phyloP scores from a whole-genome alignment of 2,329 filamentous ascomycete genomes.

The Curvularia spicifera region DNA sequence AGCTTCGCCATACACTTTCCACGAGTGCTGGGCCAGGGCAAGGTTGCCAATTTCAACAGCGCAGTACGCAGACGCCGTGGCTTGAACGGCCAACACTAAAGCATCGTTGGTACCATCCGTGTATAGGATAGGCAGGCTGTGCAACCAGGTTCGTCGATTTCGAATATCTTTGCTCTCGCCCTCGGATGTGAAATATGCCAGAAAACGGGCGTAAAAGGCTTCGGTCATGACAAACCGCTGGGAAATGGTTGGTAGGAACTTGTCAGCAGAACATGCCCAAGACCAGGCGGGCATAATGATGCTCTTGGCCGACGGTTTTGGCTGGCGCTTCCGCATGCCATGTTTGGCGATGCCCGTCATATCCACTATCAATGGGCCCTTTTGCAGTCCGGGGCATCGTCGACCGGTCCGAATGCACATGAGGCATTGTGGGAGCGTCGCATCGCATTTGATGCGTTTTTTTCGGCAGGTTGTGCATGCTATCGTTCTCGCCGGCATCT shows the following conservation, averaged over 20 bases:
- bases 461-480: conserved; percentile 39
- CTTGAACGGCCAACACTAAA: conserved; percentile 34
- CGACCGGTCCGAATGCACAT: conserved; percentile 37
- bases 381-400: conserved; percentile 34
- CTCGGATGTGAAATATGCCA: conserved; percentile 34
- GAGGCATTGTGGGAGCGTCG: conserved; percentile 37
- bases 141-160: conserved; percentile 39
- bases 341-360: conserved; percentile 31
- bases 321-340: conserved; percentile 23
- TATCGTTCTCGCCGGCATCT: conserved; percentile 38
- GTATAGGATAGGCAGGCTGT: conserved; percentile 32
- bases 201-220: conserved; percentile 39
- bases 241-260: conserved; percentile 18
- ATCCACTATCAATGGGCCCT: conserved; percentile 41
- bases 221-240: conserved; percentile 28
- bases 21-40: conserved; percentile 28
- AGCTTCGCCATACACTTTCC: conserved; percentile 37
- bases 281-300: neutral
- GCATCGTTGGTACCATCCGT: conserved; percentile 34
- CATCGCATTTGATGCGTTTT: conserved; percentile 45
- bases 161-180: conserved; percentile 33
- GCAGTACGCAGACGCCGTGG: conserved; percentile 39
- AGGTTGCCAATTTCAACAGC: conserved; percentile 31
- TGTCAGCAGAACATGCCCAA: neutral
- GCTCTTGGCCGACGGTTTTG: neutral